phyloP scores from a whole-genome alignment of 1,284 basidiomycete genomes.

The Microbotryum lychnidis-dioicae region DNA sequence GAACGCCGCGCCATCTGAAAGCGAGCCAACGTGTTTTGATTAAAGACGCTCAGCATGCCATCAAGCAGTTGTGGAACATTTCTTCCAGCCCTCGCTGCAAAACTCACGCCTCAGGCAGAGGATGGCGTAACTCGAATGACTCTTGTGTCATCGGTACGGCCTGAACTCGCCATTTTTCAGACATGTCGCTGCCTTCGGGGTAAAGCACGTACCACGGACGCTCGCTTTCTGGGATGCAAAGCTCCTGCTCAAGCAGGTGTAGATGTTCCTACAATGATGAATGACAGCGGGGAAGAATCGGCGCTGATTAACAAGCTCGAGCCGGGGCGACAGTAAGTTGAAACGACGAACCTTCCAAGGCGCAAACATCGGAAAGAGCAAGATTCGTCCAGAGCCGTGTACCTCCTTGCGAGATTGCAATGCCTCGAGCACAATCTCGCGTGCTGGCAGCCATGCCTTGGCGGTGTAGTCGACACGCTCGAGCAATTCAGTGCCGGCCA shows the following conservation, averaged over 20 bases:
- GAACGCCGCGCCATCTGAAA: conserved; percentile 70
- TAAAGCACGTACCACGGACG: conserved; percentile 81
- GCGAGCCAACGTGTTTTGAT: background rate
- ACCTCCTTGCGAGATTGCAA: conserved; percentile 56
- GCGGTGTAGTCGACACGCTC: conserved; percentile 71
- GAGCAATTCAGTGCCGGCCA: conserved; percentile 83
- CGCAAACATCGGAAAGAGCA: conserved; percentile 70
- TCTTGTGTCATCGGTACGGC: conserved; percentile 76
- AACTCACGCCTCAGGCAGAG: conserved; percentile 64
- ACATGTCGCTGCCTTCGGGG: conserved; percentile 60
- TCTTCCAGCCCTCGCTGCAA: background rate
- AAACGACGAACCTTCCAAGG: conserved; percentile 68
- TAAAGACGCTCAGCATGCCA: too few species aligned
- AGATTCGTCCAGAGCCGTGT: conserved; percentile 65
- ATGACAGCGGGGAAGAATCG: background rate
- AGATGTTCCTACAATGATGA: conserved; percentile 66
- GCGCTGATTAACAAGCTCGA: background rate
- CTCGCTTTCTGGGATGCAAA: conserved; percentile 44
- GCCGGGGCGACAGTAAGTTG: background rate
- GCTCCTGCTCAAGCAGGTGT: conserved; percentile 68
- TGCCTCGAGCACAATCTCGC: conserved; percentile 66
- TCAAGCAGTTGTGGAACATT: background rate
- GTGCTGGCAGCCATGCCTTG: conserved; percentile 85
- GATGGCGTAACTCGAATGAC: conserved; percentile 83
- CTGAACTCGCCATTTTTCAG: conserved; percentile 82